Base-by-base conservation (phyloP, 2,329 filamentous ascomycete genomes). In the Magnaporthiopsis incrustans region DNA sequence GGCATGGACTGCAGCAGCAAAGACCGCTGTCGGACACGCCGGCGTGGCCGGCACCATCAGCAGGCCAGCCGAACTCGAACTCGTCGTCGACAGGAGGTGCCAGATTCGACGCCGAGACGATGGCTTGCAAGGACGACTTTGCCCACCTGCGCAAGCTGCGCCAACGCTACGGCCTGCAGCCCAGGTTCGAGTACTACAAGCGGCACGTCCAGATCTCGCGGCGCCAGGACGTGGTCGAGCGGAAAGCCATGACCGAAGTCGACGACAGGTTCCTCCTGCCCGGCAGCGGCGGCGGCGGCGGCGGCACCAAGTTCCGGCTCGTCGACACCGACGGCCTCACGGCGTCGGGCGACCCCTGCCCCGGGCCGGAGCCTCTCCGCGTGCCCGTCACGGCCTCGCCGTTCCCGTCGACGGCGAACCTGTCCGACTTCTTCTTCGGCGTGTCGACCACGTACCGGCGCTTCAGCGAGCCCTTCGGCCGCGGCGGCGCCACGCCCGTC, bases 391-490 rank as follows among this genome's bases (percentile, higher is more conserved):
- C 82, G 10, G 75, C 76, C 59, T 85, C 83, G 0, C 77, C 78
- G 3, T 79, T 76, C 65, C 83, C 83, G 6, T 71, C 75, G 3
- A 78, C 78, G 1, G 83, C 80, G 64, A 82, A 85, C 65, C 77
- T 82, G 14, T 82, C 81, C 53, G 81, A 84, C 66, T 83, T 85
- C 71, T 80, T 85, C 71, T 85, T 85, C 66, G 83, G 83, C 57
- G 81, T 86, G 6, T 85, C 83, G 1, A 85, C 83, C 11, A 85
- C 82, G 2, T 85, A 82, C 73, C 76, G 80, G 67, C 76, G 82
- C 64, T 81, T 86, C 68, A 81, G 75, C 69, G 79, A 83, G 67
- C 74, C 78, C 0, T 77, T 30, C 5, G 27, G 27, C 27, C 3
- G 27, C 27, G 5, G 27, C 27, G 27, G 77, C 63, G 84, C 80